Evolutionary conservation across 2,329 filamentous ascomycete species (phyloP).

Genomic region (Thelonectria olida): DNA sequence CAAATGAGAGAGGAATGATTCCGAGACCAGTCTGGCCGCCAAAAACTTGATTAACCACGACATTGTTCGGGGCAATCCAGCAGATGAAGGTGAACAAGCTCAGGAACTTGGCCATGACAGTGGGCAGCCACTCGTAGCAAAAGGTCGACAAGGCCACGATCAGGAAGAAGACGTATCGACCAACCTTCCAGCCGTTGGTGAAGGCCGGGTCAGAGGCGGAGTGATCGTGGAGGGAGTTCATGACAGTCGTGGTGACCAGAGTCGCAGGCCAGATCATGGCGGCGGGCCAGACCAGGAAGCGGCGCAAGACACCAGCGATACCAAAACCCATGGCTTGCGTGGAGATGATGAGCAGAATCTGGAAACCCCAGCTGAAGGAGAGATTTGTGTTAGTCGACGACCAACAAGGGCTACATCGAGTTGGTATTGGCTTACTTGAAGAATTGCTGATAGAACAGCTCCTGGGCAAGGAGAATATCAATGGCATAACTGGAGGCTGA

Average conservation of each 20-base stretch:
- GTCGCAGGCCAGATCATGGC: constrained; percentile 67
- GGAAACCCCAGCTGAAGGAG: constrained; percentile 57
- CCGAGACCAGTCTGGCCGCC: constrained; percentile 66
- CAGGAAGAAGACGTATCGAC: constrained; percentile 70
- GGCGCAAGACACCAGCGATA: constrained; percentile 62
- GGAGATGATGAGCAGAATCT: constrained; percentile 62
- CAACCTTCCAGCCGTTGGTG: constrained; percentile 68
- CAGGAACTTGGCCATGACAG: constrained; percentile 69
- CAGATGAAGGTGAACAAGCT: constrained; percentile 70
- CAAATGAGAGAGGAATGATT: constrained; percentile 68
- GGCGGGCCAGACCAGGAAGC: constrained; percentile 63
- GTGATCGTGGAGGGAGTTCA: constrained; percentile 58
- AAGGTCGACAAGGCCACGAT: constrained; percentile 61
- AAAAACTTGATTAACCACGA: constrained; percentile 68
- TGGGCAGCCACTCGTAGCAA: constrained; percentile 69
- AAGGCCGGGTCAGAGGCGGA: constrained; percentile 56
- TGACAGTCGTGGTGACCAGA: constrained; percentile 61
- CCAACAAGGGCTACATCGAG: not conserved
- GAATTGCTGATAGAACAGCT: constrained; percentile 65
- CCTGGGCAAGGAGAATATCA: constrained; percentile 58
- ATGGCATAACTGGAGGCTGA: constrained; percentile 65
- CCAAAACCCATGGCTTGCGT: constrained; percentile 67
- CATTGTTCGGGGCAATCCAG: constrained; percentile 67
- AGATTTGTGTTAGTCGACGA: not conserved
- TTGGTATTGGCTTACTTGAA: constrained; percentile 41